These are phyloP conservation scores for Naumovozyma castellii DNA, from an alignment of 805 yeast species.

Conservation along the genomic window DNA sequence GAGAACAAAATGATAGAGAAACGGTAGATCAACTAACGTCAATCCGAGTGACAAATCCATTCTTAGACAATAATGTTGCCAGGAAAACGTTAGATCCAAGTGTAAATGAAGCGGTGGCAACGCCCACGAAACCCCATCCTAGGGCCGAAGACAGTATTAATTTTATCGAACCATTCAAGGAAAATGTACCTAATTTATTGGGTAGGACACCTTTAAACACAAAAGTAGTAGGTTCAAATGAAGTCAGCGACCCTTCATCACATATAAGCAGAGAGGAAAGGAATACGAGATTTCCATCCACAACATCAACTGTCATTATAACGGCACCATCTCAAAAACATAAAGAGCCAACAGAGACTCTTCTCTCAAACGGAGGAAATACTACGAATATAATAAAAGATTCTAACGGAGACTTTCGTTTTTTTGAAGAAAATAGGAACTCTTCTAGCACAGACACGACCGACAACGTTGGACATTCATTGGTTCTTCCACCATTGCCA, in stretches of 20 bases:
- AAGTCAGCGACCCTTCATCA: too few relatives aligned
- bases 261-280: too few relatives aligned
- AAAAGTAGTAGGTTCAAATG: too few relatives aligned
- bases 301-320: too few relatives aligned
- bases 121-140: conserved; percentile 9
- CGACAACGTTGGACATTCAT: too few relatives aligned
- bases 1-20: conserved; percentile 1
- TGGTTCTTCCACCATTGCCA: conserved; percentile 8
- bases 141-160: neutral
- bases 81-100: conserved; percentile 16
- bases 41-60: neutral
- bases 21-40: neutral
- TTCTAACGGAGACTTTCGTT: too few relatives aligned
- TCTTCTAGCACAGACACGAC: neutral
- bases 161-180: neutral
- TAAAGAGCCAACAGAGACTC: too few relatives aligned
- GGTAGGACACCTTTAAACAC: neutral
- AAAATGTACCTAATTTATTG: neutral
- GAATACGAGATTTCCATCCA: too few relatives aligned
- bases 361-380: too few relatives aligned
- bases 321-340: too few relatives aligned
- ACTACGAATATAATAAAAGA: too few relatives aligned
- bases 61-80: neutral
- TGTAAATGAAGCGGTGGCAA: conserved; percentile 4
- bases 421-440: neutral